Percentiles rank a stretch among this genome's conserved stretches.
These are phyloP conservation scores for Pseudogymnoascus sp. DNA, from an alignment of 2,329 filamentous ascomycete species.

Conservation along the genomic window DNA sequence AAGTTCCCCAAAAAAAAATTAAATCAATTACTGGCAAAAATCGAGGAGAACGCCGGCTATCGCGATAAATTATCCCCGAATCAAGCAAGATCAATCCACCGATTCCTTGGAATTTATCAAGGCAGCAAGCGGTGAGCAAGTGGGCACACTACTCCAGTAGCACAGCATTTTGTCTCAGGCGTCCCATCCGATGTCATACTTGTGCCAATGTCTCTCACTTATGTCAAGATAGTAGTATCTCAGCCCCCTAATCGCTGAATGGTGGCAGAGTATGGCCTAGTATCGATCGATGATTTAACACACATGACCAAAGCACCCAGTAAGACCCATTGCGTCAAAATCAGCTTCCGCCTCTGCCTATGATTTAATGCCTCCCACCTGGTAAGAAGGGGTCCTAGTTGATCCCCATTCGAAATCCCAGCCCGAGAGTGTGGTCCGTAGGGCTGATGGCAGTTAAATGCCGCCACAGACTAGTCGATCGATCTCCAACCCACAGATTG, in stretches of 20 bases:
- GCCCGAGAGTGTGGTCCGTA: not conserved
- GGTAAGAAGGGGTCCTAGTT: not conserved
- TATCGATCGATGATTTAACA: not conserved
- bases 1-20: not conserved
- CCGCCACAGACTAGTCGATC: not conserved
- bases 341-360: not conserved
- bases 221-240: not conserved
- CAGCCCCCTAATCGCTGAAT: not conserved
- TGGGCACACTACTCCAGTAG: not conserved
- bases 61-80: too few relatives aligned
- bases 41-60: not conserved
- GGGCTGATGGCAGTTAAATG: not conserved
- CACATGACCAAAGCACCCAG: not conserved
- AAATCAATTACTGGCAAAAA: not conserved
- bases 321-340: not conserved
- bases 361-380: not conserved
- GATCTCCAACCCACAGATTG: not conserved
- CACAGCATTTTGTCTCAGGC: not conserved
- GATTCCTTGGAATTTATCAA: not conserved
- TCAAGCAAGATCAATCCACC: not conserved
- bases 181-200: not conserved
- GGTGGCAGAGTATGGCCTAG: conserved; percentile 3
- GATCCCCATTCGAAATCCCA: not conserved
- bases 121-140: not conserved
- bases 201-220: conserved; percentile 5